Base-by-base conservation (phyloP, 23 red algal species). In the Gracilaria gracilis region DNA sequence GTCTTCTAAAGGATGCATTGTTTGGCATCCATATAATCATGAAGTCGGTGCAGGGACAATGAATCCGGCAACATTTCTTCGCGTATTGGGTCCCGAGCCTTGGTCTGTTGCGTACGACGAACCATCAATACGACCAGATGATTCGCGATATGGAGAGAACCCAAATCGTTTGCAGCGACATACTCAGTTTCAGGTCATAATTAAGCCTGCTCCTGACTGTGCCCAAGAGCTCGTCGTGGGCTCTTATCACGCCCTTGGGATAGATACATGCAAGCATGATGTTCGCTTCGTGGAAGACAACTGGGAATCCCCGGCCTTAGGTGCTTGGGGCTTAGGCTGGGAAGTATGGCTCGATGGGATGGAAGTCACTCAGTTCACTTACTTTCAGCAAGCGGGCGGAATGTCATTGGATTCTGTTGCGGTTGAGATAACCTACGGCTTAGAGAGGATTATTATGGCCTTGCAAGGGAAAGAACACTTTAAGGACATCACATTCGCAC, bases 281-380 rank as follows among this genome's bases (percentile, higher is more conserved):
- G 79, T 99, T 64, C 97, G 97, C 23, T 99, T 99, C 78, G 97
- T 99, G 0, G 97, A 99, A 70, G 97, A 99, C 67, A 99, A 99
- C 74, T 99, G 97, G 97, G 97, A 96, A 44, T 93, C 85, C 35
- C 97, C 97, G 19, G 97, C 93, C 36, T 80, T 99, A 11, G 97
- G 97, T 59, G 97, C 97, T 40, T 99, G 97, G 97, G 97, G 97
- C 17, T 87, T 99, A n/a, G 97, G 97, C 29, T 99, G 94, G 93
- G 97, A 99, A 67, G 94, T 99, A 40, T 99, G 97, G 97, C 77
- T 99, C 35, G 94, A 99, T 80, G 97, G 97, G 15, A 95, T 95
- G 87, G 97, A 99, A 75, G 92, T 99, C 28, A 99, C 97, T 59
- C 97, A 99, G 61, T 99, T 96, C 75, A 99, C 97, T 6, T 99